A percentile compares a stretch with the other conserved stretches of the same genome.
Conservation (phyloP, 306 rosid genomes). For the Cicer judaicum region DNA sequence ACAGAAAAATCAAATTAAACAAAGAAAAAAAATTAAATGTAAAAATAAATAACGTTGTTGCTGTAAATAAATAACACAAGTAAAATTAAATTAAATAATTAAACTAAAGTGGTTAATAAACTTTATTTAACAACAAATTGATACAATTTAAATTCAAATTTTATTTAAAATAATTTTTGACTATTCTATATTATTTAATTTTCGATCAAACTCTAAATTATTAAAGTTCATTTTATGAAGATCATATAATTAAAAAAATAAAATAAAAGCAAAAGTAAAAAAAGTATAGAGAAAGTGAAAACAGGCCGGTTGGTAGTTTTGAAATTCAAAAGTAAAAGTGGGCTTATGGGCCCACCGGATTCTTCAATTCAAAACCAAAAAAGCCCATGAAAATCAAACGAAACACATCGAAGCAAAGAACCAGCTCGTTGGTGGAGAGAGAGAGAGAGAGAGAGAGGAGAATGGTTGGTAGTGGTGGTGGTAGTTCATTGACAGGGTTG, state of each 20-base stretch:
- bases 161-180: too few relatives aligned
- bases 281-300: slow-evolving; percentile 3
- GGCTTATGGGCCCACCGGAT: slow-evolving; percentile 39
- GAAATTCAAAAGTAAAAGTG: slow-evolving; percentile 30
- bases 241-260: not conserved
- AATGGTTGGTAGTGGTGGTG: slow-evolving; percentile 56
- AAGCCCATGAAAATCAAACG: slow-evolving; percentile 35
- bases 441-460: not conserved
- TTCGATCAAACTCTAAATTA: too few relatives aligned
- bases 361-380: not conserved
- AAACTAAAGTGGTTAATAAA: not conserved
- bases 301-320: slow-evolving; percentile 26
- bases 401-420: not conserved
- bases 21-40: not conserved
- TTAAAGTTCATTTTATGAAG: too few relatives aligned
- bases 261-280: not conserved
- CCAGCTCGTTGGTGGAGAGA: slow-evolving; percentile 8
- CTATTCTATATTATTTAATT: too few relatives aligned
- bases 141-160: not conserved
- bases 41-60: not conserved
- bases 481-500: slow-evolving; percentile 67
- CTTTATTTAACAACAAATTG: not conserved
- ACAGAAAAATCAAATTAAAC: not conserved
- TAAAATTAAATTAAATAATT: not conserved
- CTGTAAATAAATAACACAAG: not conserved